phyloP scores from a whole-genome alignment of 768 basidiomycete genomes.

The Antrodiella citrinella region DNA sequence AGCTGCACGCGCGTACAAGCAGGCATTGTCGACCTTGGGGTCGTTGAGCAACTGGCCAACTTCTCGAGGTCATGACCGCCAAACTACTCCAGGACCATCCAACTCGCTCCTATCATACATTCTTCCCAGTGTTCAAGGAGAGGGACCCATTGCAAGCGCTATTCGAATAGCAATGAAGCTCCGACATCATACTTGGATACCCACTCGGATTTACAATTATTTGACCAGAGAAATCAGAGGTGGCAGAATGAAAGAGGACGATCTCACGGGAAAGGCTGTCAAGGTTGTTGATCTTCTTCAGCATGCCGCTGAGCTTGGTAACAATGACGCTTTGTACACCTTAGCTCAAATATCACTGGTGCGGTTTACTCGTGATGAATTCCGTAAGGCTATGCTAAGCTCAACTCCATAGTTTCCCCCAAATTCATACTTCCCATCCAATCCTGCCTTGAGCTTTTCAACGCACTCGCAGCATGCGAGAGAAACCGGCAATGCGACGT shows the following conservation, averaged over 20 bases:
- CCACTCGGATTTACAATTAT: conserved; percentile 34
- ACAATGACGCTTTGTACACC: conserved; percentile 62
- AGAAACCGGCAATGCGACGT: conserved; percentile 73
- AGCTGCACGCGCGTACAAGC: conserved; percentile 72
- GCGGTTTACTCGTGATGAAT: conserved; percentile 17
- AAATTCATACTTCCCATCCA: conserved; percentile 51
- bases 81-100: conserved; percentile 30
- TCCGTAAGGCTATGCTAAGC: too few relatives aligned
- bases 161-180: conserved; percentile 63
- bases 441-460: conserved; percentile 57
- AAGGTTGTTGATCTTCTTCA: conserved; percentile 77
- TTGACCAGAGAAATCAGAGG: conserved; percentile 29
- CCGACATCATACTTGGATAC: conserved; percentile 48
- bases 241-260: conserved; percentile 54
- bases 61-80: conserved; percentile 47
- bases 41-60: conserved; percentile 55
- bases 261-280: conserved; percentile 60
- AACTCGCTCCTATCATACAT: conserved; percentile 56
- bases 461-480: conserved; percentile 57
- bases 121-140: conserved; percentile 65
- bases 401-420: conserved; percentile 78
- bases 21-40: conserved; percentile 61
- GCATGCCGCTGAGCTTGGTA: conserved; percentile 74
- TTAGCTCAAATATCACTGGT: conserved; percentile 65
- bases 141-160: conserved; percentile 65